phyloP scores from a whole-genome alignment of 2,329 filamentous ascomycete genomes.

The Ophiocordyceps camponoti-floridani region DNA sequence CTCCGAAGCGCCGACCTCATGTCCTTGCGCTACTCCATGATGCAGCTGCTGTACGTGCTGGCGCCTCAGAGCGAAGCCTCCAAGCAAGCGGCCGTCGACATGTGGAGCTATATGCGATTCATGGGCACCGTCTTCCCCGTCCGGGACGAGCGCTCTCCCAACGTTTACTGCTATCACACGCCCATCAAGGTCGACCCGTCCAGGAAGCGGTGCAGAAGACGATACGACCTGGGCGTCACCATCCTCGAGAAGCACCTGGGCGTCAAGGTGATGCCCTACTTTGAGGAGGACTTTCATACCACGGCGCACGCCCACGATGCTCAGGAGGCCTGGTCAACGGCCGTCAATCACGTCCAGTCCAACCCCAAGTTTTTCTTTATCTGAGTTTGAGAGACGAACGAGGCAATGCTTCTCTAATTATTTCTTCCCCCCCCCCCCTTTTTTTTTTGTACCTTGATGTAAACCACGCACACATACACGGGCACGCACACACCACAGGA shows the following conservation, averaged over 20 bases:
- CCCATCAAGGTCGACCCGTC: conserved; percentile 24
- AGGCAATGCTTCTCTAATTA: neutral
- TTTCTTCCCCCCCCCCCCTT: neutral
- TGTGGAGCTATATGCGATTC: conserved; percentile 18
- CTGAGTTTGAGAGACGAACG: conserved; percentile 8
- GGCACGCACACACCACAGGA: neutral
- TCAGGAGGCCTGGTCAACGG: conserved; percentile 18
- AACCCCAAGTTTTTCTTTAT: conserved; percentile 16
- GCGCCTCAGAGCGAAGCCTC: conserved; percentile 16
- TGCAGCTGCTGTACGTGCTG: conserved; percentile 19
- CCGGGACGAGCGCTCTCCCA: conserved; percentile 16
- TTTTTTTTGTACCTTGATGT: neutral
- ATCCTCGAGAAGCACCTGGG: conserved; percentile 20
- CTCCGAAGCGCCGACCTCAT: conserved; percentile 16
- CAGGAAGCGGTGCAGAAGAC: conserved; percentile 22
- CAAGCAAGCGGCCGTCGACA: conserved; percentile 17
- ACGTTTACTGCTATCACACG: conserved; percentile 24
- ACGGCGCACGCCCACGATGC: conserved; percentile 18
- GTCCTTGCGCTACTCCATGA: conserved; percentile 20
- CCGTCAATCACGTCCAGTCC: conserved; percentile 11
- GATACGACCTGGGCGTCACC: conserved; percentile 18
- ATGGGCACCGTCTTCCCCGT: conserved; percentile 17
- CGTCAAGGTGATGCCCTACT: conserved; percentile 20
- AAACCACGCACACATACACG: neutral
- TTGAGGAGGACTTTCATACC: conserved; percentile 25